Conservation (phyloP, 306 rosid species). For the Cucurbita pepo region DNA sequence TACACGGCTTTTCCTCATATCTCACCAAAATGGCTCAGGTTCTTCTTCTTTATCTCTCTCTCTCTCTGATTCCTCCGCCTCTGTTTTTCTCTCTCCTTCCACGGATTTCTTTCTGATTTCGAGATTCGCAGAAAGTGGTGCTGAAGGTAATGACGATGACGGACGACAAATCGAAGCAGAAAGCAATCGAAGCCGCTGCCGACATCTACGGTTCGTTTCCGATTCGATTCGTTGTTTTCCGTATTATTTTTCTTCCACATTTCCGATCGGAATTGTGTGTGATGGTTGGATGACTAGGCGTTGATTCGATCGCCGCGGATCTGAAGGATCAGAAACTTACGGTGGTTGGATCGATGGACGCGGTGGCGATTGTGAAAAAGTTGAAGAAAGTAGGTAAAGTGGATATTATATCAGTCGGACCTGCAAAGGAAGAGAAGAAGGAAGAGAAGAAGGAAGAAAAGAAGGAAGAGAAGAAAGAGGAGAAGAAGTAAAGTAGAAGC, state of each 20-base stretch:
- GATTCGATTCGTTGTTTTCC: background rate
- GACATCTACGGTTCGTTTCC: constrained; percentile 44
- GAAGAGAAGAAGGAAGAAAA: constrained; percentile 57
- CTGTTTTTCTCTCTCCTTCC: background rate
- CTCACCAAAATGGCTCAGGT: constrained; percentile 67
- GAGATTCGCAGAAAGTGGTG: constrained; percentile 65
- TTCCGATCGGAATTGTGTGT: background rate
- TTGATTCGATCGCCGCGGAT: constrained; percentile 86
- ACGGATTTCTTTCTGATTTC: background rate
- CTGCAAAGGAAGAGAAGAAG: constrained; percentile 84
- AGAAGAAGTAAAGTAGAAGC: constrained; percentile 7
- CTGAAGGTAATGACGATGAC: constrained; percentile 80
- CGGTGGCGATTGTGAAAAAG: constrained; percentile 76
- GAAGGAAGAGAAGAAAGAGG: constrained; percentile 43
- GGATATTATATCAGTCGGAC: constrained; percentile 68
- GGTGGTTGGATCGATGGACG: constrained; percentile 79
- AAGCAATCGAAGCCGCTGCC: constrained; percentile 88
- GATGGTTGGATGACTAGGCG: constrained; percentile 28
- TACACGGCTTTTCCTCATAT: too few species aligned
- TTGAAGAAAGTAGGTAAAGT: constrained; percentile 82
- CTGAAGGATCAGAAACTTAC: constrained; percentile 67
- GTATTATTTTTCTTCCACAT: background rate
- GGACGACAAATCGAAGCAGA: constrained; percentile 80
- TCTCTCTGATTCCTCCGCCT: background rate
- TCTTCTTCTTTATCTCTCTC: background rate